Conservation (phyloP, 345 rosid species). For the Cardiospermum halicacabum region DNA sequence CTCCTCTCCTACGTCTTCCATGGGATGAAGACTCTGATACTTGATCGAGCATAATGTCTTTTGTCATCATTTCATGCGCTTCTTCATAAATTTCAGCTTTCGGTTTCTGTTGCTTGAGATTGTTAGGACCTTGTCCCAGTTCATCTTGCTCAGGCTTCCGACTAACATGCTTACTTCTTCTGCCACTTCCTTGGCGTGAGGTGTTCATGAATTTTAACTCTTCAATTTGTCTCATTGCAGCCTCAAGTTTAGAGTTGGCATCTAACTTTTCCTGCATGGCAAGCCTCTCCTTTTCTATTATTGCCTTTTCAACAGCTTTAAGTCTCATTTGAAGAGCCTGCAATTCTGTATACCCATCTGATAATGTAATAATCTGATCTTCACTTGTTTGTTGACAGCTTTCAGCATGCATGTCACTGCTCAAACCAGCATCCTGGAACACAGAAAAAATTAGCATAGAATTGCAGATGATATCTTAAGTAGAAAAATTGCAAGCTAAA, state of each 20-base stretch:
- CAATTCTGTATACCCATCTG: constrained; percentile 36
- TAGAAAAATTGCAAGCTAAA: background rate
- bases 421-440: constrained; percentile 39
- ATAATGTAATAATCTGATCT: constrained; percentile 17
- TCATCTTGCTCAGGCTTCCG: constrained; percentile 32
- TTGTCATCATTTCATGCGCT: constrained; percentile 62
- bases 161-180: constrained; percentile 29
- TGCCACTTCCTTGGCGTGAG: constrained; percentile 20
- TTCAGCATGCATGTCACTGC: constrained; percentile 24
- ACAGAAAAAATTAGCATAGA: constrained; percentile 4
- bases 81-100: constrained; percentile 42
- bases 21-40: constrained; percentile 77
- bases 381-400: constrained; percentile 25
- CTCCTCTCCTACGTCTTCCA: constrained; percentile 65
- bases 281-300: constrained; percentile 58
- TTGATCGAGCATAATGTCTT: constrained; percentile 95
- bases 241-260: constrained; percentile 52
- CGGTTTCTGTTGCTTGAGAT: constrained; percentile 34
- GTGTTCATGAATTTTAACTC: constrained; percentile 35
- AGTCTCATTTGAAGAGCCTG: constrained; percentile 55
- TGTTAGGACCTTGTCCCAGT: constrained; percentile 18
- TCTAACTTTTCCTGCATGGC: constrained; percentile 44
- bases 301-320: constrained; percentile 56
- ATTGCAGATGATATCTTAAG: constrained; percentile 4
- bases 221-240: constrained; percentile 47